These are phyloP conservation scores for Asterophora lycoperdoides DNA, from an alignment of 768 basidiomycete species.

Conservation along the genomic window DNA sequence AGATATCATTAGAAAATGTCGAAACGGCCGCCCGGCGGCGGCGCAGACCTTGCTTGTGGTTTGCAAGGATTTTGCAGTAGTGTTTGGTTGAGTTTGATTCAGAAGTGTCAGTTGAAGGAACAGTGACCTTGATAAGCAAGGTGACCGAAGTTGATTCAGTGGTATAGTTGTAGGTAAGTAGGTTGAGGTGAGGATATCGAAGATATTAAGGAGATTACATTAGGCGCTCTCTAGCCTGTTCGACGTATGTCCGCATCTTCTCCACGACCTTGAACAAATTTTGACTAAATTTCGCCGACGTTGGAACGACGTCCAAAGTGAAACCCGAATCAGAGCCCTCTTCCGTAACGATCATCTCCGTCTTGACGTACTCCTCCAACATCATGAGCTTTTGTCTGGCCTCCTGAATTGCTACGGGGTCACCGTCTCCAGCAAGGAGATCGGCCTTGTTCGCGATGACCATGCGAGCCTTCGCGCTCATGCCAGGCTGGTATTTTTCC, in stretches of 20 bases:
- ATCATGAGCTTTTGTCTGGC: conserved; percentile 53
- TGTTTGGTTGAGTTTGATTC: too few species aligned
- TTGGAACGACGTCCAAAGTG: conserved; percentile 67
- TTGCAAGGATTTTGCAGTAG: too few species aligned
- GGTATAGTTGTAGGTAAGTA: too few species aligned
- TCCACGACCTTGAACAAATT: conserved; percentile 70
- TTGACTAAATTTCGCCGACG: conserved; percentile 82
- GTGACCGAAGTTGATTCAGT: neutral
- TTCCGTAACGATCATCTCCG: conserved; percentile 35
- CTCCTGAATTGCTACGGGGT: conserved; percentile 42
- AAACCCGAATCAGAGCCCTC: conserved; percentile 17
- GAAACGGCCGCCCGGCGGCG: too few species aligned
- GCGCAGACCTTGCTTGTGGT: too few species aligned
- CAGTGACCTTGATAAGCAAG: too few species aligned
- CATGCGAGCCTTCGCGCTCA: conserved; percentile 72
- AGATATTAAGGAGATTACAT: neutral
- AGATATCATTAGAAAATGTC: too few species aligned
- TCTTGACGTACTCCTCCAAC: conserved; percentile 54
- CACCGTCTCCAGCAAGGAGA: conserved; percentile 54
- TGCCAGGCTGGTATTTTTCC: conserved; percentile 73
- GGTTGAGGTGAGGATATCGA: neutral
- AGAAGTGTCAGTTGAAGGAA: too few species aligned
- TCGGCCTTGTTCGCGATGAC: conserved; percentile 97
- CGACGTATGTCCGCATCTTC: conserved; percentile 65
- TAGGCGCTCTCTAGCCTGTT: conserved; percentile 27